Percentiles rank a stretch among this genome's conserved stretches.
These are phyloP conservation scores for Cenchrus purpureus DNA, from an alignment of 176 grass and related monocot genomes.

Conservation along the genomic window DNA sequence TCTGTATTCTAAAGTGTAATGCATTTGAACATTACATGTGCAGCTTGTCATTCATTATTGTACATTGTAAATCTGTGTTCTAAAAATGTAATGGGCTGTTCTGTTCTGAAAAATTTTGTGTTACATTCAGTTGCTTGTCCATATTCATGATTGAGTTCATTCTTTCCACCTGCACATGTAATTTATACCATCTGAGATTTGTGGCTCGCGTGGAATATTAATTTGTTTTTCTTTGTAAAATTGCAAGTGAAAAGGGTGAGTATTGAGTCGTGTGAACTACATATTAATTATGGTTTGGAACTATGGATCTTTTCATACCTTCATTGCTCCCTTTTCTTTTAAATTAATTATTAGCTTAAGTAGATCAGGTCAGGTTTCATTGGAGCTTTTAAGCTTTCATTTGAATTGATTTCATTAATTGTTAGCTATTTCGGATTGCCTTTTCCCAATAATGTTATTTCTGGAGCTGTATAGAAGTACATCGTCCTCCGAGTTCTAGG, in stretches of 20 bases:
- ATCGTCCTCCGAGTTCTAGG: neutral
- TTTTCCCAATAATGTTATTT: neutral
- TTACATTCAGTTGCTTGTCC: constrained; percentile 29
- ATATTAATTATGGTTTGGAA: neutral
- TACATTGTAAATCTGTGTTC: constrained; percentile 59
- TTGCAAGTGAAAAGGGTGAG: constrained; percentile 3
- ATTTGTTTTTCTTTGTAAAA: constrained; percentile 10
- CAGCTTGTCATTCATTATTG: constrained; percentile 54
- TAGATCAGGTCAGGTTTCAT: neutral
- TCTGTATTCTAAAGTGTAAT: neutral
- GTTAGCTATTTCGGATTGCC: neutral
- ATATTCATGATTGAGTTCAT: constrained; percentile 36
- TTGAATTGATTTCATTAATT: neutral
- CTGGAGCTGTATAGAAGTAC: neutral
- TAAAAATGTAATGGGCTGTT: constrained; percentile 45
- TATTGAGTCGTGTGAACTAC: neutral
- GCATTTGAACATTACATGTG: constrained; percentile 22
- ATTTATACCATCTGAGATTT: neutral
- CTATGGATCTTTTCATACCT: neutral
- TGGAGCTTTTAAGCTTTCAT: neutral
- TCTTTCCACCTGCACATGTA: constrained; percentile 6
- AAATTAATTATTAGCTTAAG: neutral
- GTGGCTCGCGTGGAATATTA: constrained; percentile 1
- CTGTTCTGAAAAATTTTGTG: constrained; percentile 27
- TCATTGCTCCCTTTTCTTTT: neutral